These are phyloP conservation scores for Hortiboletus flavorubellus DNA, from an alignment of 768 basidiomycete genomes.

Conservation along the genomic window DNA sequence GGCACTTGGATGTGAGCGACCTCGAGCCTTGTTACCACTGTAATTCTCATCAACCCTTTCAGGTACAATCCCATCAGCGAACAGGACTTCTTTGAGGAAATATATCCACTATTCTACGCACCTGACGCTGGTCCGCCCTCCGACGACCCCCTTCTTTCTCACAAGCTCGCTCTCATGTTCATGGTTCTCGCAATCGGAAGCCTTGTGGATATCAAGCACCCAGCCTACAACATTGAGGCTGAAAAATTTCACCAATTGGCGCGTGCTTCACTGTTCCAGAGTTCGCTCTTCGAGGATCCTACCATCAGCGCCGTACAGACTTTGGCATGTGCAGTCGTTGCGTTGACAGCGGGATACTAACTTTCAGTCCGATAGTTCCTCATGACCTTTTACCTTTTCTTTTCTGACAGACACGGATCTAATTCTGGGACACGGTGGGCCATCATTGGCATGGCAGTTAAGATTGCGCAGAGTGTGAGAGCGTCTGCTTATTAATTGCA, in stretches of 20 bases:
- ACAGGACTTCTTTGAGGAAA: slow-evolving; percentile 57
- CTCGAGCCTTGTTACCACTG: background rate
- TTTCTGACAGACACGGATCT: slow-evolving; percentile 65
- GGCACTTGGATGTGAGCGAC: slow-evolving; percentile 68
- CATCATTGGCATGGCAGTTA: slow-evolving; percentile 66
- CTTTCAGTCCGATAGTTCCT: slow-evolving; percentile 43
- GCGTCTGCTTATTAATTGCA: slow-evolving; percentile 12
- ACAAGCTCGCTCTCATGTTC: slow-evolving; percentile 61
- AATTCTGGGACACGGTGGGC: slow-evolving; percentile 64
- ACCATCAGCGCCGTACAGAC: slow-evolving; percentile 67
- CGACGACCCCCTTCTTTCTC: slow-evolving; percentile 53
- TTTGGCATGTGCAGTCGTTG: slow-evolving; percentile 41
- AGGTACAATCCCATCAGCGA: slow-evolving; percentile 69
- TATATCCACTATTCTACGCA: slow-evolving; percentile 57
- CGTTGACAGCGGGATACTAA: slow-evolving; percentile 31
- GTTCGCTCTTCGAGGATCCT: slow-evolving; percentile 63
- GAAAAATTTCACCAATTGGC: slow-evolving; percentile 70
- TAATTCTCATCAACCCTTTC: slow-evolving; percentile 6
- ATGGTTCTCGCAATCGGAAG: slow-evolving; percentile 66
- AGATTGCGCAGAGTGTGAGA: slow-evolving; percentile 67
- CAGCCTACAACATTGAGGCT: slow-evolving; percentile 62
- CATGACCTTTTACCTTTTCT: slow-evolving; percentile 69
- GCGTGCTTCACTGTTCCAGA: slow-evolving; percentile 60
- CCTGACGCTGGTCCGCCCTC: slow-evolving; percentile 39
- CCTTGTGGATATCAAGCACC: slow-evolving; percentile 53